phyloP scores from a whole-genome alignment of 768 basidiomycete genomes.

The Astraeus odoratus region DNA sequence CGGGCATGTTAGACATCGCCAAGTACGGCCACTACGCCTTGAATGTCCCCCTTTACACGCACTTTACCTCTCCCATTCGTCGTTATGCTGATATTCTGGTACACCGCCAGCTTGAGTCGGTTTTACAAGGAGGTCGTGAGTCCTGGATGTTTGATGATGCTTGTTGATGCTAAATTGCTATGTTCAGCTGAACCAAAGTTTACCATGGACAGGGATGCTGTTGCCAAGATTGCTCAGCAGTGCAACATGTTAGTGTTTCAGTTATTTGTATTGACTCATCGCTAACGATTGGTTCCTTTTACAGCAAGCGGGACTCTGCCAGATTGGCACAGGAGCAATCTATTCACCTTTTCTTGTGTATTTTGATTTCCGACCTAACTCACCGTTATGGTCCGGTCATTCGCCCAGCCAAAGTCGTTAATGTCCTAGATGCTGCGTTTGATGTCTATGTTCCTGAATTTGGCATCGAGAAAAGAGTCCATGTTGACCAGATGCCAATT shows the following conservation, averaged over 20 bases:
- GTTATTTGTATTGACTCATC: not conserved
- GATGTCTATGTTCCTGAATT: conserved; percentile 96
- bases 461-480: conserved; percentile 97
- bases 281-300: conserved; percentile 2
- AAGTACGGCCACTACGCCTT: conserved; percentile 94
- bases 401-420: conserved; percentile 90
- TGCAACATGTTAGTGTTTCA: conserved; percentile 77
- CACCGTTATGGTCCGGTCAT: conserved; percentile 93
- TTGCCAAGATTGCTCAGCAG: conserved; percentile 96
- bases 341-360: conserved; percentile 89
- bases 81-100: conserved; percentile 93
- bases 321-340: conserved; percentile 94
- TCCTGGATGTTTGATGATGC: conserved; percentile 2
- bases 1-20: conserved; percentile 98
- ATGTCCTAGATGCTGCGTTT: conserved; percentile 95
- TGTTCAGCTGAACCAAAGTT: conserved; percentile 73
- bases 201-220: conserved; percentile 95
- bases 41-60: conserved; percentile 86
- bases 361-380: conserved; percentile 90
- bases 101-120: conserved; percentile 92
- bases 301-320: conserved; percentile 86
- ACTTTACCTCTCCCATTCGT: conserved; percentile 89
- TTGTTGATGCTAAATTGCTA: conserved; percentile 5
- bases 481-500: conserved; percentile 98
- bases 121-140: conserved; percentile 65